phyloP scores from a whole-genome alignment of 352 stramenopile species.

The Phytophthora pseudosyringae region DNA sequence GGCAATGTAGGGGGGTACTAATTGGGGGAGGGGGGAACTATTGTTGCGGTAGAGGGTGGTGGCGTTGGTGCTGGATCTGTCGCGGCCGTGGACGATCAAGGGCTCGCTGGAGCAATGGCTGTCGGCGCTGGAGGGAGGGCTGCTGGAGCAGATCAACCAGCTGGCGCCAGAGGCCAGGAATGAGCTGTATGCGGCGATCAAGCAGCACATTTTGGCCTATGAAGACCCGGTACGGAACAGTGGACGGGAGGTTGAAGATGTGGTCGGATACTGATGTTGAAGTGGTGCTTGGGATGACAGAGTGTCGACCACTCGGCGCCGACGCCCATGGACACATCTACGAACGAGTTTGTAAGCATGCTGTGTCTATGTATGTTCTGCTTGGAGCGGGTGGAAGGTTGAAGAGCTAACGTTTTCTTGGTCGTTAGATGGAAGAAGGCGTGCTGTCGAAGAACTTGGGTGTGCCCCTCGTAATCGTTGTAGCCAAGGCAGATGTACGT shows the following conservation, averaged over 20 bases:
- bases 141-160: conserved; percentile 79
- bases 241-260: neutral
- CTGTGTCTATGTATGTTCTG: neutral
- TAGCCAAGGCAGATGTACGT: conserved; percentile 82
- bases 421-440: conserved; percentile 69
- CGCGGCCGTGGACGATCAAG: conserved; percentile 85
- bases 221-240: conserved; percentile 67
- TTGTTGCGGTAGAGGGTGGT: conserved; percentile 58
- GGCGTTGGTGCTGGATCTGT: conserved; percentile 74
- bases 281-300: conserved; percentile 30
- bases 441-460: conserved; percentile 82
- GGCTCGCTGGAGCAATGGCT: conserved; percentile 82
- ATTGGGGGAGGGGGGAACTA: neutral
- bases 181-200: conserved; percentile 67
- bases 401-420: neutral
- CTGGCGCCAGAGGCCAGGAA: conserved; percentile 53
- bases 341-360: conserved; percentile 71
- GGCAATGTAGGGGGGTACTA: neutral
- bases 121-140: conserved; percentile 69
- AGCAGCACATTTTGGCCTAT: conserved; percentile 79
- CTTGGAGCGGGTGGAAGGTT: neutral
- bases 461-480: conserved; percentile 73
- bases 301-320: conserved; percentile 62
- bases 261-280: conserved; percentile 11
- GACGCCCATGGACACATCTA: conserved; percentile 59